phyloP scores from a whole-genome alignment of 2,329 filamentous ascomycete genomes.

The Tolypocladium album region DNA sequence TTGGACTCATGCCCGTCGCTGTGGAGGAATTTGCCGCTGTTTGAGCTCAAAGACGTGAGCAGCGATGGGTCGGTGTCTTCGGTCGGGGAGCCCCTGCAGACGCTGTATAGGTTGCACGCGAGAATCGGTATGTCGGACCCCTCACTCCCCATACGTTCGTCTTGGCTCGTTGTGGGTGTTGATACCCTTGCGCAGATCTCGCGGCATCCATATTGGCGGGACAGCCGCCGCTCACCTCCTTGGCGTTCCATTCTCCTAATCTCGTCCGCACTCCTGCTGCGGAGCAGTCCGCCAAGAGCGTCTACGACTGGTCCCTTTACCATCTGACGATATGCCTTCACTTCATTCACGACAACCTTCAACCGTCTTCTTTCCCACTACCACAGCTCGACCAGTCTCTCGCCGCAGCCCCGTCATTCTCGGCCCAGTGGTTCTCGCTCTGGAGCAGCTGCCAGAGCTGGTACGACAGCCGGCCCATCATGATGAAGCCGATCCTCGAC shows the following conservation, averaged over 20 bases:
- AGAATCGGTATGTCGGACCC: background rate
- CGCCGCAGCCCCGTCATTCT: background rate
- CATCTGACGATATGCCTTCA: background rate
- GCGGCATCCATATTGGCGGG: background rate
- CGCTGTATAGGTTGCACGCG: background rate
- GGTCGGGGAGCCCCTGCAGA: background rate
- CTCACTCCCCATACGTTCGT: background rate
- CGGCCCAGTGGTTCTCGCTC: background rate
- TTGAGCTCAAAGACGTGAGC: background rate
- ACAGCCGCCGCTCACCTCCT: background rate
- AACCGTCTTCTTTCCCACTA: background rate
- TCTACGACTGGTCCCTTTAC: background rate
- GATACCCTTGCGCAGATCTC: background rate
- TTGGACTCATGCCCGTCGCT: constrained; percentile 5
- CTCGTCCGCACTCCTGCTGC: background rate
- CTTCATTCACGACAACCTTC: background rate
- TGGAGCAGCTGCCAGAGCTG: background rate
- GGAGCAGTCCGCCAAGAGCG: background rate
- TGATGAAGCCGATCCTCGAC: background rate
- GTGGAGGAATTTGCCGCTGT: background rate
- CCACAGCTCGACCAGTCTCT: background rate
- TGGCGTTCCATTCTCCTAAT: background rate
- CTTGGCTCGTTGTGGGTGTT: background rate
- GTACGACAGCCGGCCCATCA: background rate
- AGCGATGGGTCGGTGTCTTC: background rate